phyloP scores from a whole-genome alignment of 2,329 filamentous ascomycete genomes.

The Pseudogymnoascus sp. region DNA sequence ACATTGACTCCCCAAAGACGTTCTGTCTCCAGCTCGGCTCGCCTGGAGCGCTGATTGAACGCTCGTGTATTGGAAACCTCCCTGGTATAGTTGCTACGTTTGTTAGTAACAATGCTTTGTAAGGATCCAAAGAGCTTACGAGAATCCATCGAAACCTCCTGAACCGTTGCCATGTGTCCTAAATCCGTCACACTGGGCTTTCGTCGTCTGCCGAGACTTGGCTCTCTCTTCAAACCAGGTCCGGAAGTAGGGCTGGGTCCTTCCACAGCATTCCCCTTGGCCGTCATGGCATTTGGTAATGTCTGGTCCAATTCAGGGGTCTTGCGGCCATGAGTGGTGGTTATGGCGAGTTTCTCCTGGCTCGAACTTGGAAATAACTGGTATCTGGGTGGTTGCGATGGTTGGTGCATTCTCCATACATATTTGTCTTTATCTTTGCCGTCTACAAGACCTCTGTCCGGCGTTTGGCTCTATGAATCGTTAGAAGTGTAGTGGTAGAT shows the following conservation, averaged over 20 bases:
- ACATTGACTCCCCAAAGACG: constrained; percentile 29
- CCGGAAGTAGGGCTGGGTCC: constrained; percentile 27
- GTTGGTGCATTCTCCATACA: constrained; percentile 51
- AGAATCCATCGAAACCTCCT: constrained; percentile 60
- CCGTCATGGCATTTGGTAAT: constrained; percentile 34
- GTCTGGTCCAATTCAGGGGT: constrained; percentile 35
- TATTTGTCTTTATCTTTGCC: constrained; percentile 38
- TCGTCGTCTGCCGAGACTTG: constrained; percentile 47
- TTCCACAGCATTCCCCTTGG: constrained; percentile 28
- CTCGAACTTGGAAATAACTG: constrained; percentile 51
- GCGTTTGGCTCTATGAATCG: constrained; percentile 4
- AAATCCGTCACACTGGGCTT: constrained; percentile 58
- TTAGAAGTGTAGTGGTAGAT: constrained; percentile 6
- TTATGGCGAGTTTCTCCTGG: constrained; percentile 30
- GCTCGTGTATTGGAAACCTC: constrained; percentile 54
- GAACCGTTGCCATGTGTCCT: constrained; percentile 60
- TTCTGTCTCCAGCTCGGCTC: constrained; percentile 38
- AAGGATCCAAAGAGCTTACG: constrained; percentile 40
- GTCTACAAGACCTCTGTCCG: not conserved
- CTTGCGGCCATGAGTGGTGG: constrained; percentile 20
- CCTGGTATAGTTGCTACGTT: constrained; percentile 56
- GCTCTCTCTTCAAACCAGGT: constrained; percentile 45
- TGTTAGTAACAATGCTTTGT: constrained; percentile 13
- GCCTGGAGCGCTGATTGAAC: constrained; percentile 54
- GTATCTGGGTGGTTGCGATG: constrained; percentile 45